phyloP scores from a whole-genome alignment of 2,329 filamentous ascomycete species.

The Magnaporthales sp. region DNA sequence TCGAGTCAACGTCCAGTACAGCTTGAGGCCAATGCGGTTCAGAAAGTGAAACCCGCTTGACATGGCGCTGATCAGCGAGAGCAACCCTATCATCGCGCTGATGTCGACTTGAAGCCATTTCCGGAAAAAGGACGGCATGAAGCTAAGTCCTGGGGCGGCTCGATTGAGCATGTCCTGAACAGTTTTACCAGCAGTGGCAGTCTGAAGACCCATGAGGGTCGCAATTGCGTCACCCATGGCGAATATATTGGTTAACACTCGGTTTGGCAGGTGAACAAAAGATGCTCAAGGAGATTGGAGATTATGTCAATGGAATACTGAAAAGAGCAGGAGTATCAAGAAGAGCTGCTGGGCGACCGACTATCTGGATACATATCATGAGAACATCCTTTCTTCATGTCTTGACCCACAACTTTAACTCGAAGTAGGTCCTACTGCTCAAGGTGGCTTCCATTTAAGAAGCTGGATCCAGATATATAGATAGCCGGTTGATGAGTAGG shows the following conservation, averaged over 20 bases:
- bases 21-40: constrained; percentile 14
- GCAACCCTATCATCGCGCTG: constrained; percentile 19
- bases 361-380: too few relatives aligned
- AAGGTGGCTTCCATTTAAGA: not conserved
- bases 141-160: constrained; percentile 18
- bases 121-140: constrained; percentile 22
- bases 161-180: constrained; percentile 15
- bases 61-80: constrained; percentile 25
- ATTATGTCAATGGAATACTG: not conserved
- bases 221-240: not conserved
- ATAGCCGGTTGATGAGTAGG: not conserved
- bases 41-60: constrained; percentile 17
- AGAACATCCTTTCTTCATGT: too few relatives aligned
- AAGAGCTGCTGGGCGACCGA: not conserved
- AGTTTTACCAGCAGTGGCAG: not conserved
- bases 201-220: not conserved
- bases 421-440: too few relatives aligned
- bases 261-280: not conserved
- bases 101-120: constrained; percentile 25
- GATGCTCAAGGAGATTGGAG: not conserved
- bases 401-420: too few relatives aligned
- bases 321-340: not conserved
- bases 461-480: not conserved
- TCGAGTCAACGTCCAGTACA: constrained; percentile 26
- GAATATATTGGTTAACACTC: not conserved